Conservation (phyloP, 805 yeast species). For the Saturnispora gosingensis region DNA sequence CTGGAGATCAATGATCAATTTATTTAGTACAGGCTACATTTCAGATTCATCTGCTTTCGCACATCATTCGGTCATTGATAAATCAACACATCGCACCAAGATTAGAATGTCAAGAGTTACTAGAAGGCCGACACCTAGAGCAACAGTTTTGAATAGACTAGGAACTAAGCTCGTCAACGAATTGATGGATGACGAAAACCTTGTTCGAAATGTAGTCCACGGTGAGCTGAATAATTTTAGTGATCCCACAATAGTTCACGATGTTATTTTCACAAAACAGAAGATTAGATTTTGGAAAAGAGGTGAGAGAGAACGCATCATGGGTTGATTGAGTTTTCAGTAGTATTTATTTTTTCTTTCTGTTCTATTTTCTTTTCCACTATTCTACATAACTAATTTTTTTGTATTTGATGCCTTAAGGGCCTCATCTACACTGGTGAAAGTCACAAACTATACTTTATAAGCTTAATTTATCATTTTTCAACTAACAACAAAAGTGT, state of each 20-base stretch:
- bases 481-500: not conserved
- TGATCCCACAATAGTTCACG: not conserved
- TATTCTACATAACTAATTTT: not conserved
- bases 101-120: conserved; percentile 27
- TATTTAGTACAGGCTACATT: conserved; percentile 28
- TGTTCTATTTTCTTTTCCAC: not conserved
- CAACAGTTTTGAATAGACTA: conserved; percentile 17
- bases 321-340: not conserved
- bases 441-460: not conserved
- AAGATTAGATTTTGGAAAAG: conserved; percentile 6
- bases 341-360: not conserved
- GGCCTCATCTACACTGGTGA: not conserved
- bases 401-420: not conserved
- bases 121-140: conserved; percentile 23
- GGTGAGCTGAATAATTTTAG: conserved; percentile 1
- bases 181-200: conserved; percentile 15
- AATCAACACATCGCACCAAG: conserved; percentile 21
- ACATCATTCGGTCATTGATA: conserved; percentile 14
- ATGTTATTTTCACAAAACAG: not conserved
- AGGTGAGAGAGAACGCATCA: conserved; percentile 5
- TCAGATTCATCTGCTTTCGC: conserved; percentile 27
- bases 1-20: conserved; percentile 24
- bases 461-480: not conserved
- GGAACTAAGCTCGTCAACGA: conserved; percentile 19
- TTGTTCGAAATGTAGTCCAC: conserved; percentile 10